phyloP scores from a whole-genome alignment of 2,329 filamentous ascomycete species.

The Myriosclerotinia curreyana region DNA sequence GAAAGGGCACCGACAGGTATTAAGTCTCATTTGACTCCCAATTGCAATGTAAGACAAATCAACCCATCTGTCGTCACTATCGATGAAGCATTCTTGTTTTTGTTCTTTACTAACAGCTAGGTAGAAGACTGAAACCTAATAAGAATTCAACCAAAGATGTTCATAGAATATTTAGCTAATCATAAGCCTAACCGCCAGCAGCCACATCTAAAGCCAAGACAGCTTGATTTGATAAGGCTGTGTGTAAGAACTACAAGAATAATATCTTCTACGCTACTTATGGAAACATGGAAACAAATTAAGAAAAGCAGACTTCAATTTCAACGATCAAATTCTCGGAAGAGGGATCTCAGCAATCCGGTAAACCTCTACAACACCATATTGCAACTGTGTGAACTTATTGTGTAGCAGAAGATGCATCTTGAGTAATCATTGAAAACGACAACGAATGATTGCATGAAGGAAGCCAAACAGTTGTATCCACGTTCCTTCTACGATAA shows the following conservation, averaged over 20 bases:
- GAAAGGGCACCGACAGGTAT: too few species aligned
- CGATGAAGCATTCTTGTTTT: background rate
- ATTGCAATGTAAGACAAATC: background rate
- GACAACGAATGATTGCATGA: slow-evolving; percentile 13
- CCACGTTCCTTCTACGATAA: slow-evolving; percentile 14
- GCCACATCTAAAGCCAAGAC: slow-evolving; percentile 9
- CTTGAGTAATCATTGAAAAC: background rate
- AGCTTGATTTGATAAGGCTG: slow-evolving; percentile 12
- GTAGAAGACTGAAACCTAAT: background rate
- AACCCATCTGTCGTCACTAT: background rate
- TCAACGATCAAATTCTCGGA: background rate
- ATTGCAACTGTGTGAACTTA: background rate
- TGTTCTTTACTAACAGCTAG: background rate
- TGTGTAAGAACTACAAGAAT: background rate
- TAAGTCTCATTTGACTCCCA: too few species aligned
- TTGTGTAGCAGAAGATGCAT: background rate
- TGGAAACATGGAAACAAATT: background rate
- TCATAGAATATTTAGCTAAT: slow-evolving; percentile 11
- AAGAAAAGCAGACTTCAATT: background rate
- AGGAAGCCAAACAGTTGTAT: slow-evolving; percentile 17
- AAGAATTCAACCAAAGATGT: background rate
- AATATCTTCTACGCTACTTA: background rate
- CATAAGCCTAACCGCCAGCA: background rate
- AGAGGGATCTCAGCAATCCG: background rate
- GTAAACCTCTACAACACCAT: background rate